Evolutionary conservation across 495 filamentous ascomycete genomes (phyloP).

Genomic region (Penicillium roqueforti): DNA sequence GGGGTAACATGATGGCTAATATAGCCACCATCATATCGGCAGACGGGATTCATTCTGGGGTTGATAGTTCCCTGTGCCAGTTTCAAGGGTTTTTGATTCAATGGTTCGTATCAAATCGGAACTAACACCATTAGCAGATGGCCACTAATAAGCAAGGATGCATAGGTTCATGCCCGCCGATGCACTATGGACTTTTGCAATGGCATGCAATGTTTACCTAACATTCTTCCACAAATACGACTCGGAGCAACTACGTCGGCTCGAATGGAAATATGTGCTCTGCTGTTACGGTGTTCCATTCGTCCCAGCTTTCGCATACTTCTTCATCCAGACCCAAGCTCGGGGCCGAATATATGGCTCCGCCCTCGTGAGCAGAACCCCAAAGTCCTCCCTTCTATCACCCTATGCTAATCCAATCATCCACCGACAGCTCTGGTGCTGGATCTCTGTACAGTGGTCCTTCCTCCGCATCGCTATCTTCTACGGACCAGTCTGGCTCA

Average conservation of each 20-base stretch:
- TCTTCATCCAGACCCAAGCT: slow-evolving; percentile 52
- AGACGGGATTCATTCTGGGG: slow-evolving; percentile 44
- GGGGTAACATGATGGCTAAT: slow-evolving; percentile 79
- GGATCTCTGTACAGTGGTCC: slow-evolving; percentile 66
- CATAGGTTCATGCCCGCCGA: slow-evolving; percentile 75
- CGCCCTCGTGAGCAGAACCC: slow-evolving; percentile 49
- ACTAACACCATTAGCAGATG: background rate
- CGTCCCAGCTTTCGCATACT: slow-evolving; percentile 62
- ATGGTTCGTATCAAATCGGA: slow-evolving; percentile 50
- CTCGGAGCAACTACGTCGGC: slow-evolving; percentile 57
- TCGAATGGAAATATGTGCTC: slow-evolving; percentile 70
- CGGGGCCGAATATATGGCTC: slow-evolving; percentile 66
- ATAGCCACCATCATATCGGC: slow-evolving; percentile 71
- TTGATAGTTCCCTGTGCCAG: slow-evolving; percentile 58
- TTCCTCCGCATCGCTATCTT: slow-evolving; percentile 71
- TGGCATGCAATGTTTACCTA: slow-evolving; percentile 85
- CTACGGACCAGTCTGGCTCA: slow-evolving; percentile 82
- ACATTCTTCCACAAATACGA: slow-evolving; percentile 79
- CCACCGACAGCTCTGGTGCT: slow-evolving; percentile 69
- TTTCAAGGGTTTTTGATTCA: slow-evolving; percentile 72
- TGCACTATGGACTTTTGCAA: slow-evolving; percentile 74
- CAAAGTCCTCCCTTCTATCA: background rate
- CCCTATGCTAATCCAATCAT: background rate
- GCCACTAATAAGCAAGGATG: slow-evolving; percentile 3
- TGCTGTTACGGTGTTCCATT: slow-evolving; percentile 75